phyloP scores from a whole-genome alignment of 441 rosid species.

The Erysimum cheiri region DNA sequence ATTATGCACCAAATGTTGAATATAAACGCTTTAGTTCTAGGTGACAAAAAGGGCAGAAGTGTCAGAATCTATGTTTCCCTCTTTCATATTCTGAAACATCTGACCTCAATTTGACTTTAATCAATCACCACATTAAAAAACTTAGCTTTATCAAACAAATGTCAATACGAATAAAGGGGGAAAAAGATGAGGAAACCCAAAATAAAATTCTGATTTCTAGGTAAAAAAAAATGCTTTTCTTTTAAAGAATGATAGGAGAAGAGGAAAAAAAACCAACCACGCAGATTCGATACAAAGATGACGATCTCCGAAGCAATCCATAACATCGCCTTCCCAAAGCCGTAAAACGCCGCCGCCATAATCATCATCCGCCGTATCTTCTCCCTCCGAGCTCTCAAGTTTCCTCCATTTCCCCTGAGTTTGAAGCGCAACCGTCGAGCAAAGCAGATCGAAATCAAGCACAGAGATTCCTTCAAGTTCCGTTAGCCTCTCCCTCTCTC shows the following conservation, averaged over 20 bases:
- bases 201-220: no score
- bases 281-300: slow-evolving; percentile 76
- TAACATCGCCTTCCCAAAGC: slow-evolving; percentile 94
- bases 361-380: slow-evolving; percentile 45
- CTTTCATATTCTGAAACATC: neutral
- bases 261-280: slow-evolving; percentile 51
- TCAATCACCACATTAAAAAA: neutral
- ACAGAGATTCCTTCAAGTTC: slow-evolving; percentile 59
- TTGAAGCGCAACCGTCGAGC: slow-evolving; percentile 82
- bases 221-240: neutral
- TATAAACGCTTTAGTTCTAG: neutral
- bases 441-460: slow-evolving; percentile 69
- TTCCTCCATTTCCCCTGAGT: slow-evolving; percentile 87
- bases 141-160: neutral
- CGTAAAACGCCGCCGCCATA: slow-evolving; percentile 73
- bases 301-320: slow-evolving; percentile 83
- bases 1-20: slow-evolving; percentile 6
- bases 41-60: slow-evolving; percentile 1
- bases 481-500: slow-evolving; percentile 41
- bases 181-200: no score
- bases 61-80: neutral
- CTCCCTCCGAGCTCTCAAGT: slow-evolving; percentile 48
- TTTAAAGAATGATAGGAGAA: neutral
- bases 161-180: neutral
- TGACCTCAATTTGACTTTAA: slow-evolving; percentile 5